Conservation (phyloP, 2,329 filamentous ascomycete species). For the Arthrobotrys entomopaga region DNA sequence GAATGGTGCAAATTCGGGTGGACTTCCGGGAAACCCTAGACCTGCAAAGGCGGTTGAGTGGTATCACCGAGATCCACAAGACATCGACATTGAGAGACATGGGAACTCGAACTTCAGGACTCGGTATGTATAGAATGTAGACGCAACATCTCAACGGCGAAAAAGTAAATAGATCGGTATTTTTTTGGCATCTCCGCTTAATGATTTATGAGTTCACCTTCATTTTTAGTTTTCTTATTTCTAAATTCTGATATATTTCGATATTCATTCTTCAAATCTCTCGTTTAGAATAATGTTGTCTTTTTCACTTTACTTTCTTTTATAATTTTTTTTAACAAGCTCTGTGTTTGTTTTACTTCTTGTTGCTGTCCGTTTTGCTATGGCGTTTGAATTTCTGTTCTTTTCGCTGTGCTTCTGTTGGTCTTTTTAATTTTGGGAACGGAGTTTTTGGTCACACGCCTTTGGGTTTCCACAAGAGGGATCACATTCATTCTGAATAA, state of each 20-base stretch:
- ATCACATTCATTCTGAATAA: not conserved
- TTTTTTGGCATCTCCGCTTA: slow-evolving; percentile 29
- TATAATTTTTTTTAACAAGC: slow-evolving; percentile 11
- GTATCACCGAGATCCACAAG: slow-evolving; percentile 4
- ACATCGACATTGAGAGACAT: slow-evolving; percentile 26
- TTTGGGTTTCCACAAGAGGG: not conserved
- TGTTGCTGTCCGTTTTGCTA: slow-evolving; percentile 9
- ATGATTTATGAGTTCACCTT: slow-evolving; percentile 14
- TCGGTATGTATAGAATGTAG: slow-evolving; percentile 1
- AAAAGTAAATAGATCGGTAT: slow-evolving; percentile 37
- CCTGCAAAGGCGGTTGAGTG: slow-evolving; percentile 3
- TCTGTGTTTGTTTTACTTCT: slow-evolving; percentile 20
- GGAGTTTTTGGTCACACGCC: slow-evolving; percentile 6
- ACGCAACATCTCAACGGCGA: not conserved
- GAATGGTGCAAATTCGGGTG: slow-evolving; percentile 12
- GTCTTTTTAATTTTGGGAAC: not conserved
- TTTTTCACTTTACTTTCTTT: not conserved
- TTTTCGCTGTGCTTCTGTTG: slow-evolving; percentile 16
- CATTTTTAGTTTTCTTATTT: slow-evolving; percentile 23
- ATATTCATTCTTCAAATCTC: slow-evolving; percentile 37
- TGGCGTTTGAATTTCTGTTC: not conserved
- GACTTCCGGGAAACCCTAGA: slow-evolving; percentile 30
- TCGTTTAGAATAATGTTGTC: slow-evolving; percentile 27
- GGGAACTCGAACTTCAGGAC: not conserved
- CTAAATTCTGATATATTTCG: not conserved